Evolutionary conservation across 164 flowering plant species (phyloP).

Genomic region (Macadamia integrifolia): DNA sequence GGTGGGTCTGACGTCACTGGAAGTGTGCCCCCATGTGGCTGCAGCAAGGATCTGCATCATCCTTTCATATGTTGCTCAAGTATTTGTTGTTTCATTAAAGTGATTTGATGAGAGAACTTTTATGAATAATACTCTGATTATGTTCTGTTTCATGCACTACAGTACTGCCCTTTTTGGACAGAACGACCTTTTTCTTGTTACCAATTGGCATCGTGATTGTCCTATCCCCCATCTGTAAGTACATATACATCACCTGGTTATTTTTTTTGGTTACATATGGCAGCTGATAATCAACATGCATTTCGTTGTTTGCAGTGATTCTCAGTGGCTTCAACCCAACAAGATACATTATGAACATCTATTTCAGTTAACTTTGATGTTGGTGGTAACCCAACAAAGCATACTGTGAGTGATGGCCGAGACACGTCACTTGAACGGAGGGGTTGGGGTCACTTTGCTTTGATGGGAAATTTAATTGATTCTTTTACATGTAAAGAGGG

Average conservation of each 20-base stretch:
- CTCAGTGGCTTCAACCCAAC: conserved; percentile 95
- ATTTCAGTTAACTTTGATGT: conserved; percentile 56
- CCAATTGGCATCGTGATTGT: conserved; percentile 84
- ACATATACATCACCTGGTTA: not conserved
- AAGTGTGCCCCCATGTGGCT: not conserved
- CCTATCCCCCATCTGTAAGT: conserved; percentile 84
- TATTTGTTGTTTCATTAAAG: not conserved
- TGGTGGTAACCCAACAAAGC: conserved; percentile 10
- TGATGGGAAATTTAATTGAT: conserved; percentile 9
- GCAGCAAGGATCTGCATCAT: not conserved
- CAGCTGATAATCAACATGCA: not conserved
- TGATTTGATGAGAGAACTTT: not conserved
- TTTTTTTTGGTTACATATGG: not conserved
- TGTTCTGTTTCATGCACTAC: conserved; percentile 23
- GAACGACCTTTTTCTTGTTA: conserved; percentile 88
- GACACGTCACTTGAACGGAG: not conserved
- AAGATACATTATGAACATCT: conserved; percentile 79
- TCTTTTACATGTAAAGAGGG: not conserved
- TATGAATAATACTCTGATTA: not conserved
- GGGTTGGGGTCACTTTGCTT: not conserved
- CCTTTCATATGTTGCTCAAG: not conserved
- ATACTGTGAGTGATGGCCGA: conserved; percentile 4
- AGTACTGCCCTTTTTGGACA: conserved; percentile 93
- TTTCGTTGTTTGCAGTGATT: conserved; percentile 53
- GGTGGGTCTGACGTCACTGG: not conserved